phyloP scores from a whole-genome alignment of 768 basidiomycete genomes.

The Cyathus striatus region DNA sequence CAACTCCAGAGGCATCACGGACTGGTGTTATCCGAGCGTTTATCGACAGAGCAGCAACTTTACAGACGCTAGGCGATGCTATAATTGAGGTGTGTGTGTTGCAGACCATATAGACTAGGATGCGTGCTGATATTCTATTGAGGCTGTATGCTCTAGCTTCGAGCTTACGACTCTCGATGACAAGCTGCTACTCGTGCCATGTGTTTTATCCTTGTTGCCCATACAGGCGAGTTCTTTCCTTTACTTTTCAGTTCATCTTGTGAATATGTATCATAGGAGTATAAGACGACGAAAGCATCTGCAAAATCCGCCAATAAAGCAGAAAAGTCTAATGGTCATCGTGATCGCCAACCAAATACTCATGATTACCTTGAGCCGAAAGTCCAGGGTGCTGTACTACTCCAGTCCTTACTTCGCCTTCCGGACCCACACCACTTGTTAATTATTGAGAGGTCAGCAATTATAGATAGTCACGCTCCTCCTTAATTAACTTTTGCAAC shows the following conservation, averaged over 20 bases:
- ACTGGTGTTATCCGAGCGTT: constrained; percentile 76
- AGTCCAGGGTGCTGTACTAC: constrained; percentile 78
- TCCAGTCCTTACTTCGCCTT: constrained; percentile 79
- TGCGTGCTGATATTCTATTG: background rate
- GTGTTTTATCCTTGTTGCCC: constrained; percentile 53
- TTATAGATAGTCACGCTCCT: constrained; percentile 45
- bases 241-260: background rate
- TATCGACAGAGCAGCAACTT: constrained; percentile 57
- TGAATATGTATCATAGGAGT: constrained; percentile 23
- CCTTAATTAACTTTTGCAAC: constrained; percentile 4
- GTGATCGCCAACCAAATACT: too few relatives aligned
- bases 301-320: constrained; percentile 5
- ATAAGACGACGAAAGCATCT: constrained; percentile 11
- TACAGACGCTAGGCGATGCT: constrained; percentile 41
- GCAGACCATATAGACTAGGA: background rate
- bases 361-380: constrained; percentile 56
- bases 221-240: constrained; percentile 33
- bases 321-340: too few relatives aligned
- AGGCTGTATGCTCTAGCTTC: constrained; percentile 63
- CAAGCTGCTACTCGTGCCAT: constrained; percentile 54
- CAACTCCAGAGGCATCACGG: constrained; percentile 55
- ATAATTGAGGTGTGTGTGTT: constrained; percentile 49
- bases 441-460: constrained; percentile 67
- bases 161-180: constrained; percentile 47
- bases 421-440: constrained; percentile 56